These are phyloP conservation scores for Phytophthora pinifolia DNA, from an alignment of 352 stramenopile species.

Conservation along the genomic window DNA sequence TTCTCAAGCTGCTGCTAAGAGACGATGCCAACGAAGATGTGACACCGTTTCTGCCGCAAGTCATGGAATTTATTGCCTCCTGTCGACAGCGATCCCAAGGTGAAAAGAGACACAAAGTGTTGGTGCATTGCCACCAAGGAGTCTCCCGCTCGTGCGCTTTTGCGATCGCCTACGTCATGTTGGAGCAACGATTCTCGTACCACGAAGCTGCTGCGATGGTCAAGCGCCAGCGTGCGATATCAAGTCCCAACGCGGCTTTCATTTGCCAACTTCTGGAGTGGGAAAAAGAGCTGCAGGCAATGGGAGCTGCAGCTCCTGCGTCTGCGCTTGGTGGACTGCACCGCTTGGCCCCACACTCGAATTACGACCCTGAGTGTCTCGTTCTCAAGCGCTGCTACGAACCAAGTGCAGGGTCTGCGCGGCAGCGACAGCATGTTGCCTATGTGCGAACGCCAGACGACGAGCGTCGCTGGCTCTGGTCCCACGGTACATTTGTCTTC, in stretches of 20 bases:
- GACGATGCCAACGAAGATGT: slow-evolving; percentile 71
- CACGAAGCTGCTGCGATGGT: slow-evolving; percentile 41
- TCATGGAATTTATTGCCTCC: slow-evolving; percentile 44
- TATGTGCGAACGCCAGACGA: slow-evolving; percentile 12
- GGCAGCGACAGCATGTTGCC: slow-evolving; percentile 15
- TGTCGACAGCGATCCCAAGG: slow-evolving; percentile 12
- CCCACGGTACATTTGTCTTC: slow-evolving; percentile 49
- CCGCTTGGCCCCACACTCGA: slow-evolving; percentile 46
- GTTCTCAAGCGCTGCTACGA: slow-evolving; percentile 57
- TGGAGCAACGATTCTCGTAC: slow-evolving; percentile 28
- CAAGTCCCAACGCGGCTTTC: slow-evolving; percentile 64
- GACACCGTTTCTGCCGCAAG: slow-evolving; percentile 51
- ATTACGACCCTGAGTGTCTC: slow-evolving; percentile 43
- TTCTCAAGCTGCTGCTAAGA: slow-evolving; percentile 42
- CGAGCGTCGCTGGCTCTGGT: slow-evolving; percentile 31
- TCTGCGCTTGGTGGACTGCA: slow-evolving; percentile 31
- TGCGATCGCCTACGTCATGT: slow-evolving; percentile 68
- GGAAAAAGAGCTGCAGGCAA: slow-evolving; percentile 41
- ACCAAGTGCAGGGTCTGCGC: slow-evolving; percentile 4
- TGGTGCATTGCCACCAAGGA: slow-evolving; percentile 75
- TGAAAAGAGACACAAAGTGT: slow-evolving; percentile 22
- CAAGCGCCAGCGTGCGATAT: slow-evolving; percentile 49
- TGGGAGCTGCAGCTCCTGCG: slow-evolving; percentile 1
- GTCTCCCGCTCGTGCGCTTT: slow-evolving; percentile 71
- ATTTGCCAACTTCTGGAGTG: slow-evolving; percentile 70